phyloP scores from a whole-genome alignment of 129 eudicot genomes.

The Arctium minus region DNA sequence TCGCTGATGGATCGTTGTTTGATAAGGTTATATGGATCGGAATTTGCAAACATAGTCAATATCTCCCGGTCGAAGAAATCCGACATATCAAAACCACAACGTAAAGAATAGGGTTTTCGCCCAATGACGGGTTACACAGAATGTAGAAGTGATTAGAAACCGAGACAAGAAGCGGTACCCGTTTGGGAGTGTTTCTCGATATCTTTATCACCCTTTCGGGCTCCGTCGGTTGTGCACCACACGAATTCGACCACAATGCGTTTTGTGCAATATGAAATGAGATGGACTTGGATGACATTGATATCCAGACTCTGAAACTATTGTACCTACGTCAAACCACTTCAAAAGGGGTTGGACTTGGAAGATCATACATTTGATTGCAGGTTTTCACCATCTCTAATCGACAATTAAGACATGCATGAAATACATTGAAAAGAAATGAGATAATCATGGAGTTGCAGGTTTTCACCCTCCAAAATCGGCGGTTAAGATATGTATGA shows the following conservation, averaged over 20 bases:
- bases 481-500: too few species aligned
- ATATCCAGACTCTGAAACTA: too few species aligned
- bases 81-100: constrained; percentile 79
- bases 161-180: constrained; percentile 76
- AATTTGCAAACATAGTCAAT: constrained; percentile 30
- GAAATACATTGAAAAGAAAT: too few species aligned
- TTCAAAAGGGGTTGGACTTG: too few species aligned
- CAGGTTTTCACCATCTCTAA: too few species aligned
- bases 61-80: constrained; percentile 75
- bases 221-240: constrained; percentile 76
- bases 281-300: constrained; percentile 16
- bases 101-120: constrained; percentile 84
- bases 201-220: constrained; percentile 76
- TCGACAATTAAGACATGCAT: too few species aligned
- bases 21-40: background rate
- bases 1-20: constrained; percentile 12
- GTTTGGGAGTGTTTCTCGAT: constrained; percentile 61
- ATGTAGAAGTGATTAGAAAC: constrained; percentile 77
- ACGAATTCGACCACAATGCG: constrained; percentile 70
- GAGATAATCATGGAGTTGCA: too few species aligned
- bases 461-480: too few species aligned
- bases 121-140: constrained; percentile 75
- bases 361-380: too few species aligned
- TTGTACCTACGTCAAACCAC: too few species aligned
- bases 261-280: constrained; percentile 75